Base-by-base conservation (phyloP, 371 early-diverging fungal genomes). In the Umbelopsis sp. region DNA sequence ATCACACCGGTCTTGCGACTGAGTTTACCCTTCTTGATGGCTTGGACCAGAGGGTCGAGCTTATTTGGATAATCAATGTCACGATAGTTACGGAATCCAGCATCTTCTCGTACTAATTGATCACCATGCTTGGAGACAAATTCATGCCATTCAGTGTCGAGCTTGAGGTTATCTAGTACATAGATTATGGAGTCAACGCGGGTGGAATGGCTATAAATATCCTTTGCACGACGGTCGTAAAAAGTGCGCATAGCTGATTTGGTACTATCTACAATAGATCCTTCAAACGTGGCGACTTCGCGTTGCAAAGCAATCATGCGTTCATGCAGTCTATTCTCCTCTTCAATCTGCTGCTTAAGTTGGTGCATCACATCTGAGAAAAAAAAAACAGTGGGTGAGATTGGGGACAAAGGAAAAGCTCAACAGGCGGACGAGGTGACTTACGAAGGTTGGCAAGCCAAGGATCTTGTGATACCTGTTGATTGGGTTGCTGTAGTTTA, bases 321-420 rank as follows among this genome's bases (percentile, higher is more conserved):
- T 1, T 75, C 76, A 70, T 84, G 84, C 9, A 84, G 51, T 16
- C 63, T 66, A 65, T 84, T 84, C 62, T 84, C 84, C 29, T 77
- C 66, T 16, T 80, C 76, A 51, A 76, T 72, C 18, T 81, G 69
- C n/a, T 70, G 68, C 35, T 78, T 74, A 44, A 75, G 67, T 11
- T 76, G 72, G 52, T 79, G 74, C 41, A 76, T 76, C 3, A 81
- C 75, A 63, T 71, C 72, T 66, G 65, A 44, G 29, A 29, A 29
- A 29, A 29, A 48, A 48, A 48, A n/a, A 18, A 48, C 48, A 41
- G 41, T 22, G 22, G 22, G 22, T 22, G 22, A 22, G 22, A 22
- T 22, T 22, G 22, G 22, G 22, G 22, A 22, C 22, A 22, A 22
- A 22, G 22, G 22, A 22, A 10, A 7, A 41, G 12, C 41, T 7